Base-by-base conservation (phyloP, 441 rosid species). In the Pelargonium cotyledonis region DNA sequence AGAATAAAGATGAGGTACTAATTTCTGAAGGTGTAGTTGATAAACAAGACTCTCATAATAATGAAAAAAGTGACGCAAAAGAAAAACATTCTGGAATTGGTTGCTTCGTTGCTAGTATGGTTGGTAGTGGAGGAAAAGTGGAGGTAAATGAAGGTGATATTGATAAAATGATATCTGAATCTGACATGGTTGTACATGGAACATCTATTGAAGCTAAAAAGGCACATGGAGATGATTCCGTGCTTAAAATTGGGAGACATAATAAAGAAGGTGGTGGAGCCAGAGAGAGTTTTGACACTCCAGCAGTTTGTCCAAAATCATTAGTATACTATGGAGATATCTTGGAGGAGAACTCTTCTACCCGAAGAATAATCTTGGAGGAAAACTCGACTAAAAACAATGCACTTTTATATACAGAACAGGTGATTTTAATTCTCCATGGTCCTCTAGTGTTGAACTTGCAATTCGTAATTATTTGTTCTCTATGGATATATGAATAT, bases 381-480 rank as follows among this genome's bases (percentile, higher is more conserved):
- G 26, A 55, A 76, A 67, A 60, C 66, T 75, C 72, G 53, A 73
- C 44, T 72, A 70, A 47, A 73, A 68, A 64, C 53, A 77, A 73
- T 73, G 86, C 65, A 77, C 71, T 64, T 76, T 65, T 63, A 68
- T 71, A 80, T 35, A 70, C 78, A 69, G 75, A 74, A 72, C 80
- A 80, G 96, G 98, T 92, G 8, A 23, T 63, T 69, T 70, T 74
- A 44, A 43, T 40, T 23, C 67, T 19, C n/a, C 11, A 49, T 23
- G 46, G 69, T 57, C 63, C 43, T 68, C 51, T 43, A 53, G 49
- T 6, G 35, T 49, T 26, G 6, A 1, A 9, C 41, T 64, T 68
- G 29, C 63, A 23, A 18, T 43, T n/a, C 55, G n/a, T 15, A 35
- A 29, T 35, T 51, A 26, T 23, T 16, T 14, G 23, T 16, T 60